Evolutionary conservation across 2,329 filamentous ascomycete species (phyloP).

Genomic region (Blastomyces parvus): DNA sequence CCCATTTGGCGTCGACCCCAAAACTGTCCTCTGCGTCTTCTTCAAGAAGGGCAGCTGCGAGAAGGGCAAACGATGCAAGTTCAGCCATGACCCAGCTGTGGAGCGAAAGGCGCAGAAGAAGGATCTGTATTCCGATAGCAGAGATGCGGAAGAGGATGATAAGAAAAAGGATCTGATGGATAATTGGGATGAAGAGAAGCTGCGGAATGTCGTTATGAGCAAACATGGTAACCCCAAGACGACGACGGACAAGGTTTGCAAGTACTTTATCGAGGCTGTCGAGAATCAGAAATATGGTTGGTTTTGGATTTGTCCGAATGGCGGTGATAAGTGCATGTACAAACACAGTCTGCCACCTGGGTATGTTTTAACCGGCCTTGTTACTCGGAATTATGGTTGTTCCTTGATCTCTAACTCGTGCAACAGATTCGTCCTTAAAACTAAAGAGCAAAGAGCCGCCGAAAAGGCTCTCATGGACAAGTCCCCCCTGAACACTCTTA

Average conservation of each 20-base stretch:
- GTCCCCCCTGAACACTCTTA: conserved; percentile 85
- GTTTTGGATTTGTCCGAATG: conserved; percentile 98
- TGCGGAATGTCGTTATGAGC: conserved; percentile 78
- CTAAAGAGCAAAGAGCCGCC: conserved; percentile 87
- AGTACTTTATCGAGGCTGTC: conserved; percentile 92
- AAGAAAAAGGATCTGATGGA: conserved; percentile 88
- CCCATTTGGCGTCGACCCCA: conserved; percentile 93
- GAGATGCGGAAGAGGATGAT: conserved; percentile 57
- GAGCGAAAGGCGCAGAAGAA: conserved; percentile 90
- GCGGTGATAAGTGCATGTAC: conserved; percentile 97
- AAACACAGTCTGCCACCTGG: conserved; percentile 90
- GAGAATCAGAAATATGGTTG: conserved; percentile 98
- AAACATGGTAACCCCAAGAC: conserved; percentile 97
- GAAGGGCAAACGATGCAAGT: conserved; percentile 97
- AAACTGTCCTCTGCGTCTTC: conserved; percentile 93
- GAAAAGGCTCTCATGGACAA: conserved; percentile 97
- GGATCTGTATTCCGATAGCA: conserved; percentile 77
- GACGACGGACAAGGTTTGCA: conserved; percentile 97
- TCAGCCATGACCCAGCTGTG: conserved; percentile 79
- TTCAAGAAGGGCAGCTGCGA: conserved; percentile 97
- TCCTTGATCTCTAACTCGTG: conserved; percentile 15
- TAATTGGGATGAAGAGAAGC: conserved; percentile 95
- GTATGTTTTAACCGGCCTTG: conserved; percentile 46
- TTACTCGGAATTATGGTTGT: not conserved
- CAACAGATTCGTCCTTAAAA: conserved; percentile 84